These are phyloP conservation scores for maize (Zea mays) DNA, from an alignment of 176 grass and related monocot genomes.

Conservation along the genomic window DNA sequence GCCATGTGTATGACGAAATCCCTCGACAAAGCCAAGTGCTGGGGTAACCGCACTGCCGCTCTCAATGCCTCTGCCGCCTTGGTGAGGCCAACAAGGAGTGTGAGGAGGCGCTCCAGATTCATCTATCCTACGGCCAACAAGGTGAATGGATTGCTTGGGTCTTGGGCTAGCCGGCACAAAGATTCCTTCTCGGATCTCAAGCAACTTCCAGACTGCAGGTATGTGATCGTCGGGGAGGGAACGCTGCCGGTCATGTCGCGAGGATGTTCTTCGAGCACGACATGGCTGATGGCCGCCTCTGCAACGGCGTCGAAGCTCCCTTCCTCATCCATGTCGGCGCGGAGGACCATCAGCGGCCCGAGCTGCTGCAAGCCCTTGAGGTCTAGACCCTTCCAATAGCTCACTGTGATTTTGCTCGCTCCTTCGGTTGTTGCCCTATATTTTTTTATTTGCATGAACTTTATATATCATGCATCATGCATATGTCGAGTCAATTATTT, in stretches of 20 bases:
- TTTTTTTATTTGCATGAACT: no score
- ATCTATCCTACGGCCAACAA: constrained; percentile 72
- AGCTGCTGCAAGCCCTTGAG: no score
- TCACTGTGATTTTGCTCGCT: no score
- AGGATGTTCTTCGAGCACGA: constrained; percentile 82
- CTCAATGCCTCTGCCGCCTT: constrained; percentile 67
- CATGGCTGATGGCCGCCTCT: constrained; percentile 80
- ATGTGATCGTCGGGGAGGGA: constrained; percentile 91
- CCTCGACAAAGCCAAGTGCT: constrained; percentile 77
- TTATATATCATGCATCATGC: no score
- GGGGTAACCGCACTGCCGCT: constrained; percentile 86
- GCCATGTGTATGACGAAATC: constrained; percentile 48
- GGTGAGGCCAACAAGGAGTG: constrained; percentile 85
- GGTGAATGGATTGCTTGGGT: constrained; percentile 35
- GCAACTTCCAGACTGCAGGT: constrained; percentile 43
- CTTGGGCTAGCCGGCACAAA: background rate
- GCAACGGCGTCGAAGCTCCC: background rate
- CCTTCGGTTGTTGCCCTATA: no score
- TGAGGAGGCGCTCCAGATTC: constrained; percentile 74
- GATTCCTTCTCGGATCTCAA: constrained; percentile 34
- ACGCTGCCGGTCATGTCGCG: constrained; percentile 80
- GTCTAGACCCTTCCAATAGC: no score
- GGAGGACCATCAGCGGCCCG: no score
- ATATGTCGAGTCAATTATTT: no score
- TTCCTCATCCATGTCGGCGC: no score